Percentiles rank a stretch among this genome's conserved stretches.
Conservation (phyloP, 352 stramenopile species). For the Pythium folliculosum region DNA sequence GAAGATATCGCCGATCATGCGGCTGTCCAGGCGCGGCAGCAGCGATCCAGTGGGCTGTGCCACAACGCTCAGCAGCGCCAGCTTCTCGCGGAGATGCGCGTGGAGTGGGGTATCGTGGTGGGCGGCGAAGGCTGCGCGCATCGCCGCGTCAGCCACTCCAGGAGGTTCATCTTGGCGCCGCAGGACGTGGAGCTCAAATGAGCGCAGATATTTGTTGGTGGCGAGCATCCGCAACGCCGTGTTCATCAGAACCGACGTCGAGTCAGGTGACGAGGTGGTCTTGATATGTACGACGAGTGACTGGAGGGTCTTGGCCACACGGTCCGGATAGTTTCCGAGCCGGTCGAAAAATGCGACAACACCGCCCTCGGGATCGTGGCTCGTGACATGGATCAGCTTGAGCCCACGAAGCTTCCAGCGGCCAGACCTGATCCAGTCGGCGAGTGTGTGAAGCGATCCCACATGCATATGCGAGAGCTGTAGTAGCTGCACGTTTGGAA, state of each 20-base stretch:
- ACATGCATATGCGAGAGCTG: neutral
- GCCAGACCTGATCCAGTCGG: neutral
- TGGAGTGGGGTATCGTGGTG: neutral
- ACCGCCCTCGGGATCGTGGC: no score
- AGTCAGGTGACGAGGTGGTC: neutral
- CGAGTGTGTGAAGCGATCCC: neutral
- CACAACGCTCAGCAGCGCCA: neutral
- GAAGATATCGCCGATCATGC: neutral
- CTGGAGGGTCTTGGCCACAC: neutral
- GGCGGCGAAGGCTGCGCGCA: neutral
- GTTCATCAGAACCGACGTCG: no score
- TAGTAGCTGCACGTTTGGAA: neutral
- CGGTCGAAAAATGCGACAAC: neutral
- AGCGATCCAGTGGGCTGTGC: neutral
- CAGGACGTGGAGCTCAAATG: neutral
- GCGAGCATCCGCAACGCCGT: neutral
- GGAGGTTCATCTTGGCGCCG: neutral
- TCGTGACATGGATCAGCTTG: no score
- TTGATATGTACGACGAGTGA: neutral
- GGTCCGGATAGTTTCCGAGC: neutral
- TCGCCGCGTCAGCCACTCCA: no score
- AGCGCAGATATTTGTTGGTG: neutral
- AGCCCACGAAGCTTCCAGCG: no score
- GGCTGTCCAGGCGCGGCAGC: neutral
- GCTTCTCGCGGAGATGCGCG: neutral